Percentiles rank a stretch among this genome's conserved stretches.
Evolutionary conservation across 345 rosid genomes (phyloP).

Genomic region (Laguncularia racemosa): DNA sequence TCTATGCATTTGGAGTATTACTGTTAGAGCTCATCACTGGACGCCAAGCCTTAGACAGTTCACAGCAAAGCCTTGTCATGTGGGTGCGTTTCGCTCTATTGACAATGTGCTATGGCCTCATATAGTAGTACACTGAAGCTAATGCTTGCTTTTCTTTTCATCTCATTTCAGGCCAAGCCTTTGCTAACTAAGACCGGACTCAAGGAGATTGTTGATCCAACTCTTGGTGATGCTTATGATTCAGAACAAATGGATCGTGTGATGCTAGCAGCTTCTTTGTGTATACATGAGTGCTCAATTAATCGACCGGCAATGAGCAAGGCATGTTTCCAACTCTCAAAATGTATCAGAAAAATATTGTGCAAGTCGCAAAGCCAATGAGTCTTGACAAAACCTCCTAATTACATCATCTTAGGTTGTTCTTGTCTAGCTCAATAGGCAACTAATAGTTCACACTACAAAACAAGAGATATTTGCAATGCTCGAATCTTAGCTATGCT

Average conservation of each 20-base stretch:
- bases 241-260: slow-evolving; percentile 40
- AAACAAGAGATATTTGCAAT: no score
- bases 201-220: slow-evolving; percentile 59
- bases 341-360: not conserved
- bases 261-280: slow-evolving; percentile 44
- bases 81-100: slow-evolving; percentile 37
- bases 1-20: slow-evolving; percentile 83
- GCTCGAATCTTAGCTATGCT: no score
- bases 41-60: slow-evolving; percentile 65
- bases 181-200: slow-evolving; percentile 39
- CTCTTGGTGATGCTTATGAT: slow-evolving; percentile 41
- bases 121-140: not conserved
- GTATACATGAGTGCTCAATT: slow-evolving; percentile 47
- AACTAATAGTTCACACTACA: no score
- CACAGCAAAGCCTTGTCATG: slow-evolving; percentile 83
- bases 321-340: slow-evolving; percentile 28
- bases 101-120: not conserved
- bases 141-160: not conserved
- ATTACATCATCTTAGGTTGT: no score
- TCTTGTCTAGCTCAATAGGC: no score
- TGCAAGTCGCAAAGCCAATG: not conserved
- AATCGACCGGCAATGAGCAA: slow-evolving; percentile 75
- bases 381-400: no score
- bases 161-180: slow-evolving; percentile 58
- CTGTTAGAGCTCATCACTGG: slow-evolving; percentile 82